These are phyloP conservation scores for Aspergillus sp. DNA, from an alignment of 2,329 filamentous ascomycete genomes.

Conservation along the genomic window DNA sequence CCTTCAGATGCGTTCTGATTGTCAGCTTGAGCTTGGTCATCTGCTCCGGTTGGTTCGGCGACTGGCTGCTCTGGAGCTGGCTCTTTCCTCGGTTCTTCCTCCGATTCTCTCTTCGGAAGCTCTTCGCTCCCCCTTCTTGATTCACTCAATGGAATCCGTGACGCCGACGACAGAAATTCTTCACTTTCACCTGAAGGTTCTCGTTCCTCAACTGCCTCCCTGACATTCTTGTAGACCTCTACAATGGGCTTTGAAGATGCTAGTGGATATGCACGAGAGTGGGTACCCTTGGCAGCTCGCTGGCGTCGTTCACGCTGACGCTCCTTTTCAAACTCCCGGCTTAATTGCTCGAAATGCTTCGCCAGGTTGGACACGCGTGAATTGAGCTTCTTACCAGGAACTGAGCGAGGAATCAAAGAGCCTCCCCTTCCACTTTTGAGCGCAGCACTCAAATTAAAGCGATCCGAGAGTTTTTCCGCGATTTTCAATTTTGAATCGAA, in stretches of 20 bases:
- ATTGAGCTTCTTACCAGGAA: constrained; percentile 64
- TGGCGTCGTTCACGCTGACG: constrained; percentile 79
- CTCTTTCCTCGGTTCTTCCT: constrained; percentile 27
- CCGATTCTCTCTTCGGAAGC: constrained; percentile 12
- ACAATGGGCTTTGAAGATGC: constrained; percentile 94
- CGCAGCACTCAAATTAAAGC: constrained; percentile 57
- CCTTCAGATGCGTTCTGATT: constrained; percentile 57
- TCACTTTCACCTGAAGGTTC: constrained; percentile 61
- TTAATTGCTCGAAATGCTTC: constrained; percentile 93
- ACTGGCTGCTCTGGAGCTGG: constrained; percentile 25
- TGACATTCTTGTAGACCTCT: constrained; percentile 89
- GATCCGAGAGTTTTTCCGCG: constrained; percentile 69
- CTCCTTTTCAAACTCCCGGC: constrained; percentile 93
- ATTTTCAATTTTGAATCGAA: constrained; percentile 31
- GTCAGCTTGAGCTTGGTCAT: constrained; percentile 39
- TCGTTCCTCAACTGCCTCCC: constrained; percentile 83
- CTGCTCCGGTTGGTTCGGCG: constrained; percentile 38
- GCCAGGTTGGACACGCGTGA: constrained; percentile 86
- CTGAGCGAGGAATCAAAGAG: constrained; percentile 84
- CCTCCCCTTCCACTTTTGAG: constrained; percentile 56
- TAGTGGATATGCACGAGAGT: constrained; percentile 78
- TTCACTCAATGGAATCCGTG: constrained; percentile 24
- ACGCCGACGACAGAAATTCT: constrained; percentile 28
- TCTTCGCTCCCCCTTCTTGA: constrained; percentile 27
- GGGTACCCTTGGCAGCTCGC: constrained; percentile 68